phyloP scores from a whole-genome alignment of 2,329 filamentous ascomycete species.

The Aspergillus sp. region DNA sequence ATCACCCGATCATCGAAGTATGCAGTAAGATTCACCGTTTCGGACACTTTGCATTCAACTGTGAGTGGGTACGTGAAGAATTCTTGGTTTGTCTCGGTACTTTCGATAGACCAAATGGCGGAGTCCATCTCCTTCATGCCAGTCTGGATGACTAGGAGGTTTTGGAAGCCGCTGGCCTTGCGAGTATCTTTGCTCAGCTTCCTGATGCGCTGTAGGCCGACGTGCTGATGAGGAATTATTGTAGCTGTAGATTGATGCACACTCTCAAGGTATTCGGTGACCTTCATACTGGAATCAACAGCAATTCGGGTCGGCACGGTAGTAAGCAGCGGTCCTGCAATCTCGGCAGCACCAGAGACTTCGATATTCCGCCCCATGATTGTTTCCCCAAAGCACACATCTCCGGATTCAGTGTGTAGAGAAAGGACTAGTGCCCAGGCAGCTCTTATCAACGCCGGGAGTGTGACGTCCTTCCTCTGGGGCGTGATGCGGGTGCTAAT shows the following conservation, averaged over 20 bases:
- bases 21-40: constrained; percentile 59
- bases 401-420: constrained; percentile 47
- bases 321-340: constrained; percentile 46
- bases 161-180: constrained; percentile 47
- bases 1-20: constrained; percentile 66
- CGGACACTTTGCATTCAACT: constrained; percentile 60
- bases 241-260: constrained; percentile 58
- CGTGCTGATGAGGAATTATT: constrained; percentile 65
- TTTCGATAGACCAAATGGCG: constrained; percentile 24
- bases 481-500: constrained; percentile 36
- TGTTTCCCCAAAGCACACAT: constrained; percentile 57
- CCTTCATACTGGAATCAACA: constrained; percentile 36
- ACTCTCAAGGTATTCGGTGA: constrained; percentile 53
- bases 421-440: constrained; percentile 54
- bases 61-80: constrained; percentile 63
- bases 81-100: constrained; percentile 50
- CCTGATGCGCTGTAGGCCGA: constrained; percentile 54
- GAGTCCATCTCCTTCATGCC: constrained; percentile 24
- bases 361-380: constrained; percentile 55
- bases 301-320: constrained; percentile 41
- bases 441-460: constrained; percentile 51
- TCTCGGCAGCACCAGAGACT: constrained; percentile 48
- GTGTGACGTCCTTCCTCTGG: constrained; percentile 18
- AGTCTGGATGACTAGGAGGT: constrained; percentile 46
- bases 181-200: constrained; percentile 49